phyloP scores from a whole-genome alignment of 495 filamentous ascomycete genomes.

The Darksidea phi region DNA sequence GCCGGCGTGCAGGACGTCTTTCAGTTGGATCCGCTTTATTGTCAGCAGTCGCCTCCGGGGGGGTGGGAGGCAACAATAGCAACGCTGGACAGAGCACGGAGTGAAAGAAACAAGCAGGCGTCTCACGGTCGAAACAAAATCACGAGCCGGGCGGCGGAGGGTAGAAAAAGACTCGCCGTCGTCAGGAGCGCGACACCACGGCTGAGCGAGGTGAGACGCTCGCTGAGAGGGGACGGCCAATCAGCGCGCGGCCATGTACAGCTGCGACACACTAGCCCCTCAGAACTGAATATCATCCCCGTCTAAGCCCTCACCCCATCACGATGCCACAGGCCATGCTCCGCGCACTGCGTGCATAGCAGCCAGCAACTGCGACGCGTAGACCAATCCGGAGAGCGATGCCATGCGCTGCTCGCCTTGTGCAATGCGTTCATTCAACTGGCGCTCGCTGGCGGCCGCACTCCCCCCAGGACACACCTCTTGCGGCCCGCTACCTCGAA shows the following conservation, averaged over 20 bases:
- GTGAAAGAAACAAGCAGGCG: slow-evolving; percentile 24
- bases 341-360: too few species aligned
- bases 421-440: too few species aligned
- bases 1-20: neutral
- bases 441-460: too few species aligned
- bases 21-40: neutral
- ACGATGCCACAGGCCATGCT: too few species aligned
- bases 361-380: too few species aligned
- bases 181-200: too few species aligned
- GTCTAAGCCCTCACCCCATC: too few species aligned
- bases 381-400: too few species aligned
- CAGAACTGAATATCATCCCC: neutral
- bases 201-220: neutral
- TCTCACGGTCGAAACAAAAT: slow-evolving; percentile 34
- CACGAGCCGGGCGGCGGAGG: neutral
- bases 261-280: neutral
- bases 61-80: neutral
- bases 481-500: too few species aligned
- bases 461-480: too few species aligned
- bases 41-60: neutral
- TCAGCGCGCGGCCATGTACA: neutral
- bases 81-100: neutral
- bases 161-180: too few species aligned
- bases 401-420: too few species aligned
- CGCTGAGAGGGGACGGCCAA: neutral